Percentiles rank a stretch among this genome's conserved stretches.
phyloP scores from a whole-genome alignment of 2,329 filamentous ascomycete genomes.

The Scytalidium lignicola region DNA sequence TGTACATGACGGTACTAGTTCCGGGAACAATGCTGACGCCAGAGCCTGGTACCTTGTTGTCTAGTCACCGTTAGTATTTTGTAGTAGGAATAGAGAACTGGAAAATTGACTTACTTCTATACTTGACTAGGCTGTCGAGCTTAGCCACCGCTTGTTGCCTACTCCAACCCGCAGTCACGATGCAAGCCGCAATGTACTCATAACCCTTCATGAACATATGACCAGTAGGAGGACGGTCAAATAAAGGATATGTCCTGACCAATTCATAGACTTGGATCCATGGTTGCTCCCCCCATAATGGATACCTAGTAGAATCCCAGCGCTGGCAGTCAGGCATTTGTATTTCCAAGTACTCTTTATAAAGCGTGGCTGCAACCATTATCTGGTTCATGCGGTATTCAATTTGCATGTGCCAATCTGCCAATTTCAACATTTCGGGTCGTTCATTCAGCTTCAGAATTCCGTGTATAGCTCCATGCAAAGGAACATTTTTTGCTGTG shows the following conservation, averaged over 20 bases:
- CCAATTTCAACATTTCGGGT: background rate
- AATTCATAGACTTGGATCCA: background rate
- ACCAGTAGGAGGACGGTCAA: background rate
- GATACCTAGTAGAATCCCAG: background rate
- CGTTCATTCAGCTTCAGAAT: background rate
- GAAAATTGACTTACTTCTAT: background rate
- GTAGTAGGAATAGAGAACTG: too few relatives aligned
- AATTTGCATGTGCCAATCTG: background rate
- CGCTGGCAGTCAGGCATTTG: background rate
- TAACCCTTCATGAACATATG: background rate
- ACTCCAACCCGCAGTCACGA: background rate
- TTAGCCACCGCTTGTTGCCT: background rate
- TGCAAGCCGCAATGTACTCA: background rate
- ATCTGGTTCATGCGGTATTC: background rate
- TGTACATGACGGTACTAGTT: background rate
- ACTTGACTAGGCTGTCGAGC: background rate
- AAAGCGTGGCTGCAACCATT: background rate
- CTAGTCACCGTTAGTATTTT: background rate
- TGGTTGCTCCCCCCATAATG: too few relatives aligned
- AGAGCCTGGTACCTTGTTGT: background rate
- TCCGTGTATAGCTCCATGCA: background rate
- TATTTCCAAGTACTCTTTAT: background rate
- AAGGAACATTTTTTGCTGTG: background rate
- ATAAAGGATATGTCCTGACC: background rate
- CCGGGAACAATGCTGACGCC: background rate